Conservation (phyloP, 2,329 filamentous ascomycete species). For the Teratosphaeria gauchensis region DNA sequence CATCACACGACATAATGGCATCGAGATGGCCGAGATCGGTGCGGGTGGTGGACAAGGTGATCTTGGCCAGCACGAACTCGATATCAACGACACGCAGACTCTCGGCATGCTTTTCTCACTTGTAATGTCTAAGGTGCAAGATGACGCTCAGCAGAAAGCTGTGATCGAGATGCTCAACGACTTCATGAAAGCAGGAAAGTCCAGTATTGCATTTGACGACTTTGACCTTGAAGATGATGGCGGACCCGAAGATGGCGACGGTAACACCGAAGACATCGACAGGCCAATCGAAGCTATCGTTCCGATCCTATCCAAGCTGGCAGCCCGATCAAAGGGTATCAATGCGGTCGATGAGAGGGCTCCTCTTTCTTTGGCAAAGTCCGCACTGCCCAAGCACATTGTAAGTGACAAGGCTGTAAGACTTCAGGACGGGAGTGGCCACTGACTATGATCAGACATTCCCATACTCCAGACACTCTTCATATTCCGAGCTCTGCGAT, state of each 20-base stretch:
- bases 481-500: constrained; percentile 66
- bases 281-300: constrained; percentile 24
- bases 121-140: constrained; percentile 32
- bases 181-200: constrained; percentile 9
- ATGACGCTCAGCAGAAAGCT: constrained; percentile 24
- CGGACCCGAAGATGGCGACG: constrained; percentile 3
- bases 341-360: no score
- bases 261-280: constrained; percentile 12
- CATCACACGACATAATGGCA: constrained; percentile 46
- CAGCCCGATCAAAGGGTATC: constrained; percentile 9
- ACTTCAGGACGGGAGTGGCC: background rate
- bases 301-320: constrained; percentile 21
- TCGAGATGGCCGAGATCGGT: constrained; percentile 56
- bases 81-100: constrained; percentile 41
- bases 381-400: constrained; percentile 19
- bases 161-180: constrained; percentile 28
- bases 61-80: constrained; percentile 59
- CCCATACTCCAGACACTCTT: constrained; percentile 84
- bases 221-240: constrained; percentile 12
- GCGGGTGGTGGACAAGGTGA: constrained; percentile 73
- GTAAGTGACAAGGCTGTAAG: constrained; percentile 12
- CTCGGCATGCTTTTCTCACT: constrained; percentile 45
- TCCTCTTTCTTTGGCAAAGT: constrained; percentile 2
- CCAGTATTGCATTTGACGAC: constrained; percentile 16
- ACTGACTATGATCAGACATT: constrained; percentile 41